Evolutionary conservation across 805 yeast genomes (phyloP), one percentile per base, ranked within the genome.

Genomic region (Lachancea quebecensis): DNA sequence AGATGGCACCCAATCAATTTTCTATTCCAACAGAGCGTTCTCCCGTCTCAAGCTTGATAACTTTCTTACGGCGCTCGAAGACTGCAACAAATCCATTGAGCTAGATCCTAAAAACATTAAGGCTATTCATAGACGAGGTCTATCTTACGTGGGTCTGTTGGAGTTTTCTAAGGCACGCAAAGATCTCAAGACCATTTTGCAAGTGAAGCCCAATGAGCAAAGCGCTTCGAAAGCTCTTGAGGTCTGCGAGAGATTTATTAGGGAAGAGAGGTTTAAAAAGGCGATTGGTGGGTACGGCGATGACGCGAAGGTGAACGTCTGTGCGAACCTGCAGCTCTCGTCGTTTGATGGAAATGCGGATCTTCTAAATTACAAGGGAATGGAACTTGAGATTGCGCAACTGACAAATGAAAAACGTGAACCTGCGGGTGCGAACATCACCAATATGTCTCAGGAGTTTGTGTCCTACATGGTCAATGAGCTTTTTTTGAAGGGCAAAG

Each of bases 11-110:
- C 80, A 81, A 42, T 78, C 85, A 2, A 73, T 81, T 29, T 79
- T 82, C 50, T 87, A 72, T 59, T 82, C 96, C 9, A 91, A 91
- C 65, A 73, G 96, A 51, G 96, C 98, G 0, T 89, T 88, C 61
- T 95, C 88, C 1, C 82, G 89, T 54, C 79, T 91, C 58, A 86
- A 88, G 57, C 64, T 81, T 45, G 99, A 91, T 62, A 82, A 82
- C 56, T 90, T 83, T 62, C 98, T 96, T 3, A 71, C 78, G 44
- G 95, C 96, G 0, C 75, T 90, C 2, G 69, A 64, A n/a, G 96
- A 90, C 62, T 81, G 95, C 54, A 76, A 81, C 30, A 66, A 68
- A 37, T 86, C 97, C 1, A 72, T 93, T 37, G 75, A 72, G 39
- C 57, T 82, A 9, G 88, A 91, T 59, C 74, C 81, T 1, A 59